phyloP scores from a whole-genome alignment of 768 basidiomycete species.

The Boletus rufocinnamomeus region DNA sequence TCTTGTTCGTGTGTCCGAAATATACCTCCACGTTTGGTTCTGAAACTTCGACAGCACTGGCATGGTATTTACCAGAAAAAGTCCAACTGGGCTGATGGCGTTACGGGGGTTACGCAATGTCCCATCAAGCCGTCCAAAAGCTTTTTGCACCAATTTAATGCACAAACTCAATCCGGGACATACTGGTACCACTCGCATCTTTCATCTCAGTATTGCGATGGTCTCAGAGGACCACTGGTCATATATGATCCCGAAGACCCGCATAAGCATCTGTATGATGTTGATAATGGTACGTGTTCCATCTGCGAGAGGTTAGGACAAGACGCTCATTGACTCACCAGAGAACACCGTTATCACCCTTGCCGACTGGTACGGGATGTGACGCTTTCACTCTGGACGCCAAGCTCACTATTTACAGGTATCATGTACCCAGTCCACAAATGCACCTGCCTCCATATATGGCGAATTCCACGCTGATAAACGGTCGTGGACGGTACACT shows the following conservation, averaged over 20 bases:
- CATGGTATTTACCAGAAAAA: constrained; percentile 49
- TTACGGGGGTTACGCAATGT: constrained; percentile 39
- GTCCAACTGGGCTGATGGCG: constrained; percentile 50
- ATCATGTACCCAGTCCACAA: constrained; percentile 19
- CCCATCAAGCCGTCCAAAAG: constrained; percentile 25
- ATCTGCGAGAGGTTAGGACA: background rate
- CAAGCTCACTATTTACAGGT: constrained; percentile 13
- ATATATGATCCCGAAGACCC: constrained; percentile 48
- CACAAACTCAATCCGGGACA: constrained; percentile 28
- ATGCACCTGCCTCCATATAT: background rate
- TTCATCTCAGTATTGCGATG: constrained; percentile 42
- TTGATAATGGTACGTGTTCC: constrained; percentile 42
- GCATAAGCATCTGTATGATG: constrained; percentile 39
- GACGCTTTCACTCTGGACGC: constrained; percentile 32
- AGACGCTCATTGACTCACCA: background rate
- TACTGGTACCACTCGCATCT: constrained; percentile 41
- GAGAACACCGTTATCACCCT: constrained; percentile 48
- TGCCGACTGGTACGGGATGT: constrained; percentile 21
- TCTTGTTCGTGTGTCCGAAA: constrained; percentile 40
- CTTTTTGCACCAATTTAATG: constrained; percentile 26
- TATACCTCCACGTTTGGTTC: background rate
- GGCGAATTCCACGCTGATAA: constrained; percentile 39
- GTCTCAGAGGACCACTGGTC: constrained; percentile 34
- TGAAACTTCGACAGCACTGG: constrained; percentile 46
- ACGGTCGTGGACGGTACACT: constrained; percentile 39